Conservation (phyloP, 164 flowering plant species). For the Euptelea pleiosperma region DNA sequence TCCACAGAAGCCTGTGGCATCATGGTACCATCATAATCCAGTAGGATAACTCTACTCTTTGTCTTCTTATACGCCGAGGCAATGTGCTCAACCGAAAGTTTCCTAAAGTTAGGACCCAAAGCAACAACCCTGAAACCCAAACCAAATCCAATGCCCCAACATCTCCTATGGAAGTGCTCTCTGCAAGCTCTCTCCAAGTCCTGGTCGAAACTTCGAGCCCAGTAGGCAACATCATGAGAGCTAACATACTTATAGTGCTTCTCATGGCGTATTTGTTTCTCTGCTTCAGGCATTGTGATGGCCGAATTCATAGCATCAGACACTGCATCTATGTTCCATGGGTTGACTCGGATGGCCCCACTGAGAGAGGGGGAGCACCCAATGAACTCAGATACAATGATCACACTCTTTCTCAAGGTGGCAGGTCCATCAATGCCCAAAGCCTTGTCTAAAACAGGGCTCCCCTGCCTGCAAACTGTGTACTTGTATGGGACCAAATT, state of each 20-base stretch:
- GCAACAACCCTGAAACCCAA: constrained; percentile 19
- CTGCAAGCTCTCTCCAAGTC: constrained; percentile 20
- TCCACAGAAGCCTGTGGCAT: constrained; percentile 17
- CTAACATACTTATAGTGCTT: constrained; percentile 22
- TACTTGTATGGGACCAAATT: constrained; percentile 23
- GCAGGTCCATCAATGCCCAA: neutral
- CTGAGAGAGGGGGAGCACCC: no score
- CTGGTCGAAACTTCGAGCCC: no score
- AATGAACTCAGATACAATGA: no score
- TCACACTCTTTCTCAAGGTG: constrained; percentile 11
- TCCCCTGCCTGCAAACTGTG: constrained; percentile 22
- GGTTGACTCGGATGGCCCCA: no score
- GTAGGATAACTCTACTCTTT: constrained; percentile 21
- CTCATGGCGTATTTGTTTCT: constrained; percentile 21
- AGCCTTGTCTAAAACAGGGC: constrained; percentile 8
- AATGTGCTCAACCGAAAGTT: constrained; percentile 19
- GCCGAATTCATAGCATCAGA: constrained; percentile 17
- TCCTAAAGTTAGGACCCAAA: constrained; percentile 16
- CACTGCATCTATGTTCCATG: constrained; percentile 22
- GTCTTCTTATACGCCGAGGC: constrained; percentile 15
- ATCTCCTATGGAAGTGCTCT: constrained; percentile 13
- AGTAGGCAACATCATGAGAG: constrained; percentile 19
- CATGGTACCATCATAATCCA: constrained; percentile 23
- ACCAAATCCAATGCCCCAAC: constrained; percentile 24
- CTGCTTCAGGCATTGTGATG: constrained; percentile 9